Evolutionary conservation across 2,329 filamentous ascomycete species (phyloP), one percentile per base, ranked within the genome.

Genomic region (Fusarium fracticaudum): DNA sequence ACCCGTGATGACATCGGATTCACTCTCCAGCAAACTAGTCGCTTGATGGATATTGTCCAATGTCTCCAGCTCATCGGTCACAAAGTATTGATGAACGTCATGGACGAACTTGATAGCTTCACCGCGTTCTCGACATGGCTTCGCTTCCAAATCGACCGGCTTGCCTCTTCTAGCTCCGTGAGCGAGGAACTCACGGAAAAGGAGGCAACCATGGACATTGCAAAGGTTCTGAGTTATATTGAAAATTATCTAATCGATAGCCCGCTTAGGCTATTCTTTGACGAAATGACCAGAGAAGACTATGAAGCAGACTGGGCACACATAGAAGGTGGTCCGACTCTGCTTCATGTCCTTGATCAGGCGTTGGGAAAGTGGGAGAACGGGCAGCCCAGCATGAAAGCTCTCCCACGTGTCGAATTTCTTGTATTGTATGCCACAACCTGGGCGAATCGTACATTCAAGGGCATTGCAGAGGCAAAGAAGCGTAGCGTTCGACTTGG

Each of bases 121-220:
- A 81, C 85, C 5, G 88, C 90, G 10, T 98, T 98, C 79, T 95
- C 94, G 2, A 87, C 88, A 60, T 98, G 96, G 96, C 85, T 98
- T 58, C 91, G 92, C 40, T 89, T 94, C 77, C 91, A 95, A 78
- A 96, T 98, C 67, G 94, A 97, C 73, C 89, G 92, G 20, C 89
- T 96, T 51, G 90, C 90, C 11, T 90, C 92, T 8, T 85, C 79
- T 84, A 93, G 75, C 85, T 76, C 91, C 0, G 86, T 87, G 22
- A 87, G 86, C 13, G 91, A 94, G 29, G 96, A 98, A 72, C 86
- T 93, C 50, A 88, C 91, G 31, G 94, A 96, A 69, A 93, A 93
- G 74, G 93, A 96, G 75, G 91, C 92, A 2, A 89, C 90, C 0
- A 90, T 97, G 69, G 93, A 97, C 72, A 89, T 93, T 57, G 86